Conservation (phyloP, 176 grass and related monocot species). For the Alloteropsis semialata region DNA sequence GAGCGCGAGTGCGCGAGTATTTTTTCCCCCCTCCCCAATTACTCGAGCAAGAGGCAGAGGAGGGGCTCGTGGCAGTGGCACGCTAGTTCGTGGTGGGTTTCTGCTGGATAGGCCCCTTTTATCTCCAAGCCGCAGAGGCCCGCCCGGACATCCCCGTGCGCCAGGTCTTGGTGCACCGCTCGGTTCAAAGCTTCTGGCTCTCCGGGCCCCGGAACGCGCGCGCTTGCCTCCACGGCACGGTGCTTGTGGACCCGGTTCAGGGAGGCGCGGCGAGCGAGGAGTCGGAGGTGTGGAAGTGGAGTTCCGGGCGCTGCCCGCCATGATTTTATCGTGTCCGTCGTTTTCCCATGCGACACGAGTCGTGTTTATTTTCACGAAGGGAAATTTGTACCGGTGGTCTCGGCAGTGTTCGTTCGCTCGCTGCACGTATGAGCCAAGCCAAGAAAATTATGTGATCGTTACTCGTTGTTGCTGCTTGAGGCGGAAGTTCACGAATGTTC, state of each 20-base stretch:
- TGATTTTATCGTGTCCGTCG: conserved; percentile 38
- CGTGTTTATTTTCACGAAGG: neutral
- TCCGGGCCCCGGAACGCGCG: neutral
- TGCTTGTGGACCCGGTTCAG: neutral
- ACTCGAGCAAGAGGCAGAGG: neutral
- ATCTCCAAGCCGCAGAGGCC: neutral
- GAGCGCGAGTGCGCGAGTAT: neutral
- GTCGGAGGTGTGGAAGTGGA: neutral
- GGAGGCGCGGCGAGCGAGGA: neutral
- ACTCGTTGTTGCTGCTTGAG: neutral
- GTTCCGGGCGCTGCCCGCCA: conserved; percentile 20
- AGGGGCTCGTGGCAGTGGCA: conserved; percentile 10
- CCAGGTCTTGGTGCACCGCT: neutral
- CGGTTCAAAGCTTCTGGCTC: too few relatives aligned
- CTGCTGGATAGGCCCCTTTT: conserved; percentile 38
- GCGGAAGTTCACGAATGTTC: neutral
- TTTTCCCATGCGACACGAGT: conserved; percentile 3
- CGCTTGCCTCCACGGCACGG: neutral
- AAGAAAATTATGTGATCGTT: neutral
- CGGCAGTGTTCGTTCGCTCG: neutral
- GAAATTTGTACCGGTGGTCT: neutral
- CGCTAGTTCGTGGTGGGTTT: conserved; percentile 14
- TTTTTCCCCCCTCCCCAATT: neutral
- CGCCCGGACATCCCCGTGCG: neutral
- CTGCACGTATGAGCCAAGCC: neutral